phyloP scores from a whole-genome alignment of 129 eudicot genomes.

The Pittosporum tobira region DNA sequence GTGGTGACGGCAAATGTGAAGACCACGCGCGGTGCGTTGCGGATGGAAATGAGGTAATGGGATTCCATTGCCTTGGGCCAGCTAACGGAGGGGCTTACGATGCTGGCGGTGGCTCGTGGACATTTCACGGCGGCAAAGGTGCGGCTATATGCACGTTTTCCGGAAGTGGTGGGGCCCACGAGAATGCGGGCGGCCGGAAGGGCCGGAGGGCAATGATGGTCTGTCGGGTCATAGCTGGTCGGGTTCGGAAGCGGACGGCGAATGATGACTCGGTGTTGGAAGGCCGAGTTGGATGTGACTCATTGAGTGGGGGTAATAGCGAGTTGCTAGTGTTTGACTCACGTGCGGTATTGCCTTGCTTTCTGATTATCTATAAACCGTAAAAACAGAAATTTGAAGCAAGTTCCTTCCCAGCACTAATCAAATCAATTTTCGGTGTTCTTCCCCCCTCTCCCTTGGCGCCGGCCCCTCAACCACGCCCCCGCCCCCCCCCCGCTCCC shows the following conservation, averaged over 20 bases:
- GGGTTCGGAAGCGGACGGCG: constrained; percentile 41
- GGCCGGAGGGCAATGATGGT: constrained; percentile 89
- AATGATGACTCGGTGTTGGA: constrained; percentile 29
- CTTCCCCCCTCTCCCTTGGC: no score
- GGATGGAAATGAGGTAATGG: constrained; percentile 96
- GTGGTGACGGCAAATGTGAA: constrained; percentile 22
- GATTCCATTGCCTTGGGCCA: constrained; percentile 82
- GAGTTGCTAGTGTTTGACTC: constrained; percentile 84
- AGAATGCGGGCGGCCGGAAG: constrained; percentile 74
- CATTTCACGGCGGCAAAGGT: constrained; percentile 38
- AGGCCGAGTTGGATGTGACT: constrained; percentile 65
- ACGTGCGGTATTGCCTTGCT: constrained; percentile 91
- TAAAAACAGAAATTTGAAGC: constrained; percentile 34
- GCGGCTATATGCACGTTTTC: constrained; percentile 61
- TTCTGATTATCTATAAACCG: constrained; percentile 76
- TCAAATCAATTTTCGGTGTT: constrained; percentile 14
- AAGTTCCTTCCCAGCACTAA: constrained; percentile 17
- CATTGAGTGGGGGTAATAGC: constrained; percentile 70
- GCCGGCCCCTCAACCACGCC: no score
- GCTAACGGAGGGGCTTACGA: constrained; percentile 44
- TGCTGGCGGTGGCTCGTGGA: constrained; percentile 47
- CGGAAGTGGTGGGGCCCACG: constrained; percentile 84
- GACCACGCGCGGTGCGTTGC: constrained; percentile 86
- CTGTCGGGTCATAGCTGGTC: constrained; percentile 92
- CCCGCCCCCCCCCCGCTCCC: no score